Base-by-base conservation (phyloP, 352 stramenopile genomes). In the Peronospora belbahrii region DNA sequence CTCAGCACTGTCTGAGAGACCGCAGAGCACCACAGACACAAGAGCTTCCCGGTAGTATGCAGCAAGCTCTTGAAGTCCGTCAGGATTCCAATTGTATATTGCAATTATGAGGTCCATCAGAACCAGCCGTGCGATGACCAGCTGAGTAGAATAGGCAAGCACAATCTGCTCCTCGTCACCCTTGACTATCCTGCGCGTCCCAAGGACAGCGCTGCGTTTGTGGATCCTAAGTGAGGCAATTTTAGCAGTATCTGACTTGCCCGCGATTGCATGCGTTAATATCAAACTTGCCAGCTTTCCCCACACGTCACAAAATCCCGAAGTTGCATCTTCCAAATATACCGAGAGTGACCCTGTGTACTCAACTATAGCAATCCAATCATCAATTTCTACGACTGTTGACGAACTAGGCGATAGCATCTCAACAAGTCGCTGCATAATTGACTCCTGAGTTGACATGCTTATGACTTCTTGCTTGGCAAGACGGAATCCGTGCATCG, bases 1-100 rank as follows among this genome's bases (percentile, higher is more conserved):
- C 28, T 72, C 48, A 0, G 77, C 53, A 38, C 65, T 56, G 23
- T 89, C 77, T 0, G 70, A 65, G 18, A 91, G 47, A 1, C 68
- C 51, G 10, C 64, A 74, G 0, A 91, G 39, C 37, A 83, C 62
- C 1, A 65, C 74, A 1, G 65, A 75, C 1, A 88, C 43, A 25
- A 93, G 32, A 10, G 72, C 71, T 46, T 93, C 78, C n/a, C 79
- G 72, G 34, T 85, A 73, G 8, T 71, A 59, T 1, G 46, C 37
- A 22, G 71, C 65, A 27, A 90, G 65, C 18, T 85, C 71, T 3
- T 70, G 57, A 0, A 86, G 52, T 22, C 49, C 38, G n/a, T 76
- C 59, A 10, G 62, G 66, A 6, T 80, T 70, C 2, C 56, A 57
- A 2, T 46, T 32, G 10, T 67, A 49, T 42, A 88, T 67, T 2